Conservation (phyloP, 495 filamentous ascomycete species). For the Hypomontagnella monticulosa region DNA sequence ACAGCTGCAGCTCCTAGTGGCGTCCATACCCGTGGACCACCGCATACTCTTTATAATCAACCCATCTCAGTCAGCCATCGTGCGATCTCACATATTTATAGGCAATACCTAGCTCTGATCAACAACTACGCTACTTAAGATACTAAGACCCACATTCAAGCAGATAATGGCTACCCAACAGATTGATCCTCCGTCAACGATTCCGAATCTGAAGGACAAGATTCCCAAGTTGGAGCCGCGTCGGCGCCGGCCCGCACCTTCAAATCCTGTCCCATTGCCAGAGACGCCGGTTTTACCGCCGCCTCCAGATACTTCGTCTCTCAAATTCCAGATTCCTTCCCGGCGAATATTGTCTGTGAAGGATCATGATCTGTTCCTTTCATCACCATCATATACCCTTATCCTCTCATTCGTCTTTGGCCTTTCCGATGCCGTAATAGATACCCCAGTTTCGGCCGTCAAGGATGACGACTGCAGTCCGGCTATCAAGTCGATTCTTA, state of each 20-base stretch:
- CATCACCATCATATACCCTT: conserved; percentile 79
- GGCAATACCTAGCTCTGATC: neutral
- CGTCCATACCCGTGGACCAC: no score
- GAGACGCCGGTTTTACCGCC: conserved; percentile 75
- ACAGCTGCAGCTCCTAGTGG: neutral
- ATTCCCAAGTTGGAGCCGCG: conserved; percentile 76
- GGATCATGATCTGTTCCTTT: conserved; percentile 84
- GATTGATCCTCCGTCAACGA: conserved; percentile 48
- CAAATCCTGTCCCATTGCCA: conserved; percentile 72
- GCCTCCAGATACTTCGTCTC: conserved; percentile 69
- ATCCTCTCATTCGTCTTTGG: conserved; percentile 85
- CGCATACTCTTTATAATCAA: conserved; percentile 29
- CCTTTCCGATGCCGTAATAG: conserved; percentile 83
- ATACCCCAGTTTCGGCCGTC: conserved; percentile 75
- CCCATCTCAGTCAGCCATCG: neutral
- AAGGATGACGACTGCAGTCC: conserved; percentile 63
- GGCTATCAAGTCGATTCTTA: conserved; percentile 69
- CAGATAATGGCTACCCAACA: conserved; percentile 43
- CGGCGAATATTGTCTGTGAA: conserved; percentile 80
- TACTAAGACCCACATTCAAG: neutral
- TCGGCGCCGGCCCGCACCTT: conserved; percentile 60
- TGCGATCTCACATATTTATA: neutral
- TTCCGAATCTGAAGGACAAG: conserved; percentile 68
- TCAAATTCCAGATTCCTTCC: conserved; percentile 71
- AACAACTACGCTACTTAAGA: neutral